These are phyloP conservation scores for Tremella fuciformis DNA, from an alignment of 768 basidiomycete species.

Conservation along the genomic window DNA sequence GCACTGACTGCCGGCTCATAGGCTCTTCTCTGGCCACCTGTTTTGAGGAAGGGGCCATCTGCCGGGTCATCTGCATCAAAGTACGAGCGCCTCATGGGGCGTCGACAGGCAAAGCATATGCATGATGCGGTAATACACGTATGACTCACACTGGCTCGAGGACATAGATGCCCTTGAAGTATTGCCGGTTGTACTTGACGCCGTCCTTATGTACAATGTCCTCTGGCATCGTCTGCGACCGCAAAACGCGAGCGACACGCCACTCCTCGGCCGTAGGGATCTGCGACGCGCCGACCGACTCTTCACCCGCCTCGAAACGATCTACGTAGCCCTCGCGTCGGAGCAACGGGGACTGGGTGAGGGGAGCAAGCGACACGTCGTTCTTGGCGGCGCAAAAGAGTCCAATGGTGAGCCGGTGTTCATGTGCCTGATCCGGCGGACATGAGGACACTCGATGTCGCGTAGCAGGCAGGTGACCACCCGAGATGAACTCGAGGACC, in stretches of 20 bases:
- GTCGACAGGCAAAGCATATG: no score
- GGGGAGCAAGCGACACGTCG: slow-evolving; percentile 26
- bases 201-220: background rate
- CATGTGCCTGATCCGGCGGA: slow-evolving; percentile 19
- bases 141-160: background rate
- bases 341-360: slow-evolving; percentile 32
- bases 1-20: no score
- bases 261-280: slow-evolving; percentile 13
- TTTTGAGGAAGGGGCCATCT: slow-evolving; percentile 17
- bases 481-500: slow-evolving; percentile 33
- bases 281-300: background rate
- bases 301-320: slow-evolving; percentile 4
- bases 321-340: slow-evolving; percentile 11
- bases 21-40: no score
- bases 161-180: slow-evolving; percentile 5
- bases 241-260: slow-evolving; percentile 8
- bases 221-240: slow-evolving; percentile 7
- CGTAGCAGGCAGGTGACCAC: slow-evolving; percentile 35
- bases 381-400: slow-evolving; percentile 23
- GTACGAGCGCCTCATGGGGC: no score
- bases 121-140: no score
- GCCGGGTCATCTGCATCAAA: no score
- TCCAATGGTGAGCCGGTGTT: slow-evolving; percentile 26
- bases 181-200: slow-evolving; percentile 3
- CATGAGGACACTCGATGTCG: slow-evolving; percentile 27